Percentiles rank a stretch among this genome's conserved stretches.
These are phyloP conservation scores for Ophiostoma himal-ulmi DNA, from an alignment of 2,329 filamentous ascomycete species.

Conservation along the genomic window DNA sequence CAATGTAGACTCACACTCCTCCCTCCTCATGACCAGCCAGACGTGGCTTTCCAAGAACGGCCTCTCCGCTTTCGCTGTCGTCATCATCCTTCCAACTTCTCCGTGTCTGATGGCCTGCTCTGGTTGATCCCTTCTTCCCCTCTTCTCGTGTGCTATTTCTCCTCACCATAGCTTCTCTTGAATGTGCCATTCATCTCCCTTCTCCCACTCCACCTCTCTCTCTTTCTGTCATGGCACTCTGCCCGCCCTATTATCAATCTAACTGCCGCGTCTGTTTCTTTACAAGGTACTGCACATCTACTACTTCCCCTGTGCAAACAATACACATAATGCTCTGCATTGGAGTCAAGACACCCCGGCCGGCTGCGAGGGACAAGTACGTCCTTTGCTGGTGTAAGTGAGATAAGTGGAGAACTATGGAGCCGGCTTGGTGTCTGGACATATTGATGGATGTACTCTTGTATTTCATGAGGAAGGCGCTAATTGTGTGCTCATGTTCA, in stretches of 20 bases:
- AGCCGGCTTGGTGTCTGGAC: not conserved
- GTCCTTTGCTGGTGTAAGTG: conserved; percentile 10
- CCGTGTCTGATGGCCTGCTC: not conserved
- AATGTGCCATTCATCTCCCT: not conserved
- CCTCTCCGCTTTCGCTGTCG: conserved; percentile 10
- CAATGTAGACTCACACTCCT: not conserved
- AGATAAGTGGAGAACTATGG: not conserved
- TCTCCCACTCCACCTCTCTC: not conserved
- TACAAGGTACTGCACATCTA: too few species aligned
- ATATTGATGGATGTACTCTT: not conserved
- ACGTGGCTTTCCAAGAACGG: not conserved
- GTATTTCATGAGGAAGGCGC: not conserved
- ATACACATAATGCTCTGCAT: not conserved
- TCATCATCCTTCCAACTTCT: not conserved
- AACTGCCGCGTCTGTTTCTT: not conserved
- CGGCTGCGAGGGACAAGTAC: not conserved
- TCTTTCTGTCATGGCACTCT: not conserved
- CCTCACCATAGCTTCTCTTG: not conserved
- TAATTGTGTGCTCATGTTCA: not conserved
- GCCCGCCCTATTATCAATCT: not conserved
- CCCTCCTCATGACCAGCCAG: not conserved
- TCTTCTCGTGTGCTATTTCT: not conserved
- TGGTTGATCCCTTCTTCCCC: not conserved
- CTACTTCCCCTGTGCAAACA: too few species aligned
- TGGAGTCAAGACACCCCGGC: not conserved